Evolutionary conservation across 2,329 filamentous ascomycete species (phyloP).

Genomic region (Hypoxylon sp.): DNA sequence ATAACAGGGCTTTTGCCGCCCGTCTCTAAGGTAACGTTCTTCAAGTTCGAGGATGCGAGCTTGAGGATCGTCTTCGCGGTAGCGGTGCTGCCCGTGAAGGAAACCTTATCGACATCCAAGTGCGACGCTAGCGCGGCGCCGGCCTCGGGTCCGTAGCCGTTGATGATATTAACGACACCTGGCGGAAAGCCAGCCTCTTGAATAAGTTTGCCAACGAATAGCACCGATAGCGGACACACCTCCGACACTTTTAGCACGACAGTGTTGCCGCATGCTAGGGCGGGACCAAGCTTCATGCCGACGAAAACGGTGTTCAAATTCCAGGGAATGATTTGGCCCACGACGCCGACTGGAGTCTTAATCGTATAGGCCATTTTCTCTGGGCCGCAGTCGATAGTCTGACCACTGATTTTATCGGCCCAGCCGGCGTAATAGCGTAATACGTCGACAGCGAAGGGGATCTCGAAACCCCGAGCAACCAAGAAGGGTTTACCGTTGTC

Average conservation of each 20-base stretch:
- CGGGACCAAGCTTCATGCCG: slow-evolving; percentile 4
- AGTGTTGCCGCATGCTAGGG: slow-evolving; percentile 10
- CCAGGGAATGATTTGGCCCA: slow-evolving; percentile 13
- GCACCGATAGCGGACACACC: slow-evolving; percentile 4
- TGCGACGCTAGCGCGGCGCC: slow-evolving; percentile 9
- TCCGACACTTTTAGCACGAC: slow-evolving; percentile 9
- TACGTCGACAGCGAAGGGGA: neutral
- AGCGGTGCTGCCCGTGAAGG: slow-evolving; percentile 17
- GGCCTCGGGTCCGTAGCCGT: neutral
- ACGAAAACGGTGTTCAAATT: slow-evolving; percentile 12
- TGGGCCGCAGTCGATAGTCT: slow-evolving; percentile 10
- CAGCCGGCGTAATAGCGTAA: slow-evolving; percentile 11
- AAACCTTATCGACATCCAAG: slow-evolving; percentile 2
- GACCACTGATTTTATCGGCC: slow-evolving; percentile 6
- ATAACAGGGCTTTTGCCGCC: slow-evolving; percentile 5
- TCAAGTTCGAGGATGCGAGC: slow-evolving; percentile 4
- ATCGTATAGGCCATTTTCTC: slow-evolving; percentile 10
- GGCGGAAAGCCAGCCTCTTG: slow-evolving; percentile 14
- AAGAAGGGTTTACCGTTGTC: slow-evolving; percentile 18
- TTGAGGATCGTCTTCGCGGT: slow-evolving; percentile 7
- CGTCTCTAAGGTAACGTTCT: slow-evolving; percentile 12
- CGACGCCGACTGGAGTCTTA: slow-evolving; percentile 12
- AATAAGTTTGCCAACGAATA: neutral
- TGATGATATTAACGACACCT: slow-evolving; percentile 11
- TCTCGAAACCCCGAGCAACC: neutral